These are phyloP conservation scores for Cadophora malorum DNA, from an alignment of 2,329 filamentous ascomycete species.

Conservation along the genomic window DNA sequence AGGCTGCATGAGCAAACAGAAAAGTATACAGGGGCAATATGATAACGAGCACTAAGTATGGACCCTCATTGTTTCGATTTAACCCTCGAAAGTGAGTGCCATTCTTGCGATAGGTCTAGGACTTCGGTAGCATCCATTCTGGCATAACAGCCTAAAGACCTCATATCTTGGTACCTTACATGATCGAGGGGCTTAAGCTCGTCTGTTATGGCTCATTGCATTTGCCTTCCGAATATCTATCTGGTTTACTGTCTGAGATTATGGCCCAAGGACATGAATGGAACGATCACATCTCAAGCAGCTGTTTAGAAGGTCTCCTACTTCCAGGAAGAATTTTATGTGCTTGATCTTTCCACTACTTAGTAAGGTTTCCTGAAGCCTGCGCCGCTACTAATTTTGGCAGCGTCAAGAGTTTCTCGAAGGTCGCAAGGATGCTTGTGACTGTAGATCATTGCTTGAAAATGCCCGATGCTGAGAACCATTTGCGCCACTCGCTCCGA, in stretches of 20 bases:
- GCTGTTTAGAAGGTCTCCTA: neutral
- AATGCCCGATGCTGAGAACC: neutral
- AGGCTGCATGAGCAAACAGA: slow-evolving; percentile 27
- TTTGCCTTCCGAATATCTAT: neutral
- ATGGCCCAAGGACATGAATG: neutral
- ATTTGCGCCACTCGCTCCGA: slow-evolving; percentile 11
- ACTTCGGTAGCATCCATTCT: neutral
- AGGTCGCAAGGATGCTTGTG: neutral
- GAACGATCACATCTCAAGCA: neutral
- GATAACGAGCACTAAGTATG: slow-evolving; percentile 19
- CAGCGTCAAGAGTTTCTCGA: neutral
- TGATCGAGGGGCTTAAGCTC: slow-evolving; percentile 14
- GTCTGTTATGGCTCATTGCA: neutral
- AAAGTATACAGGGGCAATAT: slow-evolving; percentile 20
- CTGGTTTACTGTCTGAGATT: slow-evolving; percentile 1
- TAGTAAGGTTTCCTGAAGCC: too few relatives aligned
- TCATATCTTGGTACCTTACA: slow-evolving; percentile 26
- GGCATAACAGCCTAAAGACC: slow-evolving; percentile 25
- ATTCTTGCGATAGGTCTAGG: slow-evolving; percentile 14
- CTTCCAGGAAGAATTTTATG: neutral
- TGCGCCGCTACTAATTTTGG: neutral
- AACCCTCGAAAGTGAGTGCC: slow-evolving; percentile 15
- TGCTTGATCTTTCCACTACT: neutral
- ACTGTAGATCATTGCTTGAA: slow-evolving; percentile 9
- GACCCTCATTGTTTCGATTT: slow-evolving; percentile 29